These are phyloP conservation scores for Gliomastix tumulicola DNA, from an alignment of 2,329 filamentous ascomycete genomes.

Conservation along the genomic window DNA sequence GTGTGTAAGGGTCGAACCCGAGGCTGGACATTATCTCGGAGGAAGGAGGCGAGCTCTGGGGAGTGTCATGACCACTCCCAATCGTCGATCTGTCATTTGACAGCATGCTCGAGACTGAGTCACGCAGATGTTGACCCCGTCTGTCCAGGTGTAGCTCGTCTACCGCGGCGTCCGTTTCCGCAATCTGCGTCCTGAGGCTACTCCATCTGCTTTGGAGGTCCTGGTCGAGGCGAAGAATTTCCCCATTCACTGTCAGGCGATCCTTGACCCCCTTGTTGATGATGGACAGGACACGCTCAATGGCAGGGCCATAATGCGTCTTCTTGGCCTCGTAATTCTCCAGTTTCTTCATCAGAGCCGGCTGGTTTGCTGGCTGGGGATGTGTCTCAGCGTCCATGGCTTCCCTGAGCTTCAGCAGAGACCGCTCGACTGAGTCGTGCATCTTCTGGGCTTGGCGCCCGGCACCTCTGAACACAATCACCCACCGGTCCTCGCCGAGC, in stretches of 20 bases:
- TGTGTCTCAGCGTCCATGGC: conserved; percentile 70
- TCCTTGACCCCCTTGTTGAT: conserved; percentile 95
- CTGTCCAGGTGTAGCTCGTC: conserved; percentile 63
- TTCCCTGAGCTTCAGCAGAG: conserved; percentile 74
- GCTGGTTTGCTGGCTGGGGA: conserved; percentile 64
- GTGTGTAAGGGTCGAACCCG: conserved; percentile 40
- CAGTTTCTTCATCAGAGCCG: conserved; percentile 70
- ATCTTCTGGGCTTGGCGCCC: conserved; percentile 91
- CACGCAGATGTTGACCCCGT: conserved; percentile 70
- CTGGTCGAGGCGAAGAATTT: conserved; percentile 78
- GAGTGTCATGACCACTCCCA: conserved; percentile 64
- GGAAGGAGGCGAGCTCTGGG: conserved; percentile 59
- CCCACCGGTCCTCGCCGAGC: conserved; percentile 91
- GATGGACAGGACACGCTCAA: conserved; percentile 83
- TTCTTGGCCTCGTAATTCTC: conserved; percentile 95
- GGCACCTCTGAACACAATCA: conserved; percentile 89
- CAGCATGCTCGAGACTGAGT: conserved; percentile 88
- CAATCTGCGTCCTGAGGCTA: conserved; percentile 67
- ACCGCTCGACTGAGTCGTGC: conserved; percentile 90
- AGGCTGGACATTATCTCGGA: conserved; percentile 54
- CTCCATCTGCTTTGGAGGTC: conserved; percentile 83
- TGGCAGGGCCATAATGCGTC: conserved; percentile 86
- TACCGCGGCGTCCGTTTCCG: conserved; percentile 65
- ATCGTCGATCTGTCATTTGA: conserved; percentile 71
- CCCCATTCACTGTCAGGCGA: conserved; percentile 91